Conservation (phyloP, 768 basidiomycete genomes). For the Boletus vinaceobasis region DNA sequence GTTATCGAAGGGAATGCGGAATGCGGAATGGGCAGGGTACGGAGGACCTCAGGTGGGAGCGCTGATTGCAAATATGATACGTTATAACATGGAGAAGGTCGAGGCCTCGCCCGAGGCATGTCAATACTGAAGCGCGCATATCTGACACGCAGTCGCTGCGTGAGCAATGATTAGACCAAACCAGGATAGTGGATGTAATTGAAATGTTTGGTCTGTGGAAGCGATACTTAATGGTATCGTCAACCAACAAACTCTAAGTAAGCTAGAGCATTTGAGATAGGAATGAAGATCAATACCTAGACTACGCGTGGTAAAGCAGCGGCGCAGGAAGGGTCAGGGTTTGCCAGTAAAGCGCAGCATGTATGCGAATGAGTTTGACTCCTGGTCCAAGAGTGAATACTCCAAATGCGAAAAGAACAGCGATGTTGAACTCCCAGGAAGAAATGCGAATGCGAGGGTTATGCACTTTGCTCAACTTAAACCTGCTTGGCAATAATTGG, state of each 20-base stretch:
- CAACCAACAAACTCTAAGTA: not conserved
- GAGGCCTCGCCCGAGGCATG: not conserved
- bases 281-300: not conserved
- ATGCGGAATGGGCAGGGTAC: not conserved
- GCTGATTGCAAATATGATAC: not conserved
- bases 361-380: not conserved
- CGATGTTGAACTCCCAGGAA: not conserved
- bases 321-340: not conserved
- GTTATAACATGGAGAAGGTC: not conserved
- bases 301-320: not conserved
- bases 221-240: not conserved
- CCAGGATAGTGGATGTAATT: not conserved
- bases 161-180: not conserved
- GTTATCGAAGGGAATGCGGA: not conserved
- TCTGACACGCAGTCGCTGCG: not conserved
- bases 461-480: not conserved
- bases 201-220: not conserved
- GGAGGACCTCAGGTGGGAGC: not conserved
- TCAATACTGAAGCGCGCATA: not conserved
- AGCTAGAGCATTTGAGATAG: not conserved
- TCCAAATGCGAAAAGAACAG: slow-evolving; percentile 1
- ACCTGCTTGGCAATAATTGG: not conserved
- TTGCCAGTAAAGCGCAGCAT: not conserved
- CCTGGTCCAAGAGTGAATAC: not conserved
- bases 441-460: not conserved